Evolutionary conservation across 495 filamentous ascomycete species (phyloP), one percentile per base, ranked within the genome.

Genomic region (Penicillium cataractarum): DNA sequence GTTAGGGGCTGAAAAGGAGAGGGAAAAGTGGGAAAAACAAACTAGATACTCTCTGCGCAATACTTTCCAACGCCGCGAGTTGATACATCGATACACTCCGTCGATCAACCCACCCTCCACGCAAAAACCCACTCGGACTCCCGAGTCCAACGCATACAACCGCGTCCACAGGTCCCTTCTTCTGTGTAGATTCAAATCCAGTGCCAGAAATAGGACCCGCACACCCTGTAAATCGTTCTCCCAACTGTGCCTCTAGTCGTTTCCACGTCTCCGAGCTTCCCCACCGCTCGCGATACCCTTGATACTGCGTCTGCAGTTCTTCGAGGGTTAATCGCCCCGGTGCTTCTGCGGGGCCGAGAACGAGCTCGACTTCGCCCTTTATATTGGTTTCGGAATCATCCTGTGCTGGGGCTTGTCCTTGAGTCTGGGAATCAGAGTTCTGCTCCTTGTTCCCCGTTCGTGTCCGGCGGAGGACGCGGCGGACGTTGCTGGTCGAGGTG

Each of bases 41-140:
- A 62, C 62, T 26, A 64, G 62, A 55, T 26, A 73, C 32, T 48
- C 46, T 60, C 49, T 81, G 70, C 37, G 86, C 74, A 2, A 90
- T 73, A n/a, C 72, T 72, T 12, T 80, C 63, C 58, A 93, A 76
- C 17, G 87, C 89, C 3, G 82, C 87, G 8, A 91, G 80, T 68
- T 93, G 89, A 60, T 79, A 83, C 55, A 81, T 71, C 7, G 80
- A 79, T 3, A 82, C 75, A 50, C 51, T 66, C 19, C 79, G 60
- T 3, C 79, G 73, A 69, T 82, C 79, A 27, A 82, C 77, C 79
- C 79, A 80, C 13, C 79, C 77, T 33, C 72, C 78, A 31, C 77
- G 75, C 49, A 78, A 64, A 57, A 80, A 78, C 4, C 80, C 77
- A 32, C 80, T 82, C 12, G 76, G 71, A 62, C 83, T 86, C 0